Base-by-base conservation (phyloP, 2,329 filamentous ascomycete species). In the Claviceps citrina region DNA sequence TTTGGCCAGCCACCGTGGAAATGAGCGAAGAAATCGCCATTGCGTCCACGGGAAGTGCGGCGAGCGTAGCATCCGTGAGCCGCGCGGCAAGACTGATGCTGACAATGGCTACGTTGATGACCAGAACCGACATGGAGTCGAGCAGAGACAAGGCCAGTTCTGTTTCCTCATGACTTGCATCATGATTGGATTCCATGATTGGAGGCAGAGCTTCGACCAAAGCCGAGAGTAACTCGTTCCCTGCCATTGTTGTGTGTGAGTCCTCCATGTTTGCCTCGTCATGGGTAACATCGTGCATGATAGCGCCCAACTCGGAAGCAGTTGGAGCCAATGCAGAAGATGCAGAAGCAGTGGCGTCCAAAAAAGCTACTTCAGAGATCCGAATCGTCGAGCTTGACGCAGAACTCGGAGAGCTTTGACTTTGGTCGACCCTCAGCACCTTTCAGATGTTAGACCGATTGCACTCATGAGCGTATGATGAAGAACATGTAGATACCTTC, bases 61-160 rank as follows among this genome's bases (percentile, higher is more conserved):
- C 33, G 2, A 54, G 39, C 8, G 50, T 42, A n/a, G 43, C 36
- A 18, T 54, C 51, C 13, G 48, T 42, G 27, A 54, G 40, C 27
- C 20, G 44, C n/a, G 48, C 49, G 4, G 46, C 47, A 13, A 47
- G 46, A 9, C 42, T 43, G 1, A 43, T 24, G 32, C 51, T 48
- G 5, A 47, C 35, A 12, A 15, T 32, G 22, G 45, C 47, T 16
- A 50, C 46, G 24, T 49, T 42, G 2, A 27, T 35, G 7, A 51
- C 41, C 7, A 53, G 38, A 10, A 39, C 31, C 2, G 51, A 47
- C 7, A 51, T 37, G n/a, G 38, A 38, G 12, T 36, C 36, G 5
- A 53, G 33, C 10, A 53, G 35, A 7, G 47, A 49, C 22, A 47
- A 20, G 3, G 40, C 28, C 7, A 42, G 22, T 9, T 41, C 15